Conservation (phyloP, 371 early-diverging fungal genomes). For the Umbelopsis sp. region DNA sequence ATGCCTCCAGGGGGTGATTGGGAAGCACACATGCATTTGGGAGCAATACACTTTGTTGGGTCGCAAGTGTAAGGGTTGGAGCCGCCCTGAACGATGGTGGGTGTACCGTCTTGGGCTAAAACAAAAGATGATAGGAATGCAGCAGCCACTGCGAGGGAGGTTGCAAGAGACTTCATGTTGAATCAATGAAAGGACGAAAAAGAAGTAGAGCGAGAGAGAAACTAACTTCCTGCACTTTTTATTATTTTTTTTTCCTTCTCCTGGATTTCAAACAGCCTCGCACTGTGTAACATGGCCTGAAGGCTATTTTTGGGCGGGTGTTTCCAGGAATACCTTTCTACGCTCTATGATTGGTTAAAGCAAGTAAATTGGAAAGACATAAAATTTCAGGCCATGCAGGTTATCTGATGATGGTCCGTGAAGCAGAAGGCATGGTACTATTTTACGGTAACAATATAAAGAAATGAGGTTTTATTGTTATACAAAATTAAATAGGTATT, state of each 20-base stretch:
- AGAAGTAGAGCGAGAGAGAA: background rate
- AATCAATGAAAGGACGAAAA: background rate
- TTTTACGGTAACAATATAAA: background rate
- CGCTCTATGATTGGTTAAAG: background rate
- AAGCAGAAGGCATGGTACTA: no score
- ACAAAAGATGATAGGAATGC: slow-evolving; percentile 18
- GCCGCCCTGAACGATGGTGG: slow-evolving; percentile 26
- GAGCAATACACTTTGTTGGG: slow-evolving; percentile 65
- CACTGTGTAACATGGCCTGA: background rate
- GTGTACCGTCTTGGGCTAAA: slow-evolving; percentile 41
- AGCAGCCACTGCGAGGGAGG: slow-evolving; percentile 2
- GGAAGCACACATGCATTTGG: slow-evolving; percentile 71
- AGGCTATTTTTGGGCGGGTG: slow-evolving; percentile 6
- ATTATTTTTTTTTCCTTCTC: slow-evolving; percentile 9
- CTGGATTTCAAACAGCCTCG: slow-evolving; percentile 6
- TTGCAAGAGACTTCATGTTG: slow-evolving; percentile 7
- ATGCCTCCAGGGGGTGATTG: slow-evolving; percentile 61
- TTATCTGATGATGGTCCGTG: background rate
- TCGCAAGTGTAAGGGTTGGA: slow-evolving; percentile 54
- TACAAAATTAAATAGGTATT: background rate
- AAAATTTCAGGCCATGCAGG: background rate
- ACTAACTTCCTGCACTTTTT: background rate
- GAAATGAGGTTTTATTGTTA: background rate
- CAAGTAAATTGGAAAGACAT: background rate
- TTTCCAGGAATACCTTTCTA: slow-evolving; percentile 8